Evolutionary conservation across 73 alveolate genomes (phyloP).

Genomic region (Paramecium caudatum): DNA sequence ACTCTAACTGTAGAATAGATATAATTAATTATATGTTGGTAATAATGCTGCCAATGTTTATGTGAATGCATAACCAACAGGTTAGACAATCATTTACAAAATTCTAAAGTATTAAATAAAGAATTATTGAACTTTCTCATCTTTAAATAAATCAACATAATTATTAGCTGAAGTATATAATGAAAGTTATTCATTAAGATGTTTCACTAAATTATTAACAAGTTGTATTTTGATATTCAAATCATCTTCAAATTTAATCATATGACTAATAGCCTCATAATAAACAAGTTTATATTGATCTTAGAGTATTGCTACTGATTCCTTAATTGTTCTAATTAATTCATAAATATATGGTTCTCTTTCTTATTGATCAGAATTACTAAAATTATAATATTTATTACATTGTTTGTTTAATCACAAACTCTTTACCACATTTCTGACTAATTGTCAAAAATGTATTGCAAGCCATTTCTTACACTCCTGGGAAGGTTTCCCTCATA

Average conservation of each 20-base stretch:
- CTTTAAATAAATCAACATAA: slow-evolving; percentile 80
- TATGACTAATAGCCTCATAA: slow-evolving; percentile 96
- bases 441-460: slow-evolving; percentile 95
- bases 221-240: slow-evolving; percentile 77
- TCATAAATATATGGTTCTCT: slow-evolving; percentile 94
- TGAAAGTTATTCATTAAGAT: slow-evolving; percentile 85
- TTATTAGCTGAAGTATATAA: slow-evolving; percentile 83
- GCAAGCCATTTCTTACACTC: slow-evolving; percentile 98
- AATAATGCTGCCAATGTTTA: slow-evolving; percentile 83
- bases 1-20: slow-evolving; percentile 79
- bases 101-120: slow-evolving; percentile 87
- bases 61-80: slow-evolving; percentile 92
- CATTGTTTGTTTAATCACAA: slow-evolving; percentile 72
- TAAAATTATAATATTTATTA: slow-evolving; percentile 9
- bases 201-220: slow-evolving; percentile 82
- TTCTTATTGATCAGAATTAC: slow-evolving; percentile 79
- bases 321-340: slow-evolving; percentile 91
- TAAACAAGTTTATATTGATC: slow-evolving; percentile 92
- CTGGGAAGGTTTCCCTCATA: slow-evolving; percentile 98
- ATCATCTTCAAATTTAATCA: slow-evolving; percentile 87
- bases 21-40: slow-evolving; percentile 73
- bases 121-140: slow-evolving; percentile 83
- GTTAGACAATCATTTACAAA: slow-evolving; percentile 90
- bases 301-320: slow-evolving; percentile 89
- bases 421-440: slow-evolving; percentile 85